These are phyloP conservation scores for Malassezia caprae DNA, from an alignment of 1,284 basidiomycete genomes.

Conservation along the genomic window DNA sequence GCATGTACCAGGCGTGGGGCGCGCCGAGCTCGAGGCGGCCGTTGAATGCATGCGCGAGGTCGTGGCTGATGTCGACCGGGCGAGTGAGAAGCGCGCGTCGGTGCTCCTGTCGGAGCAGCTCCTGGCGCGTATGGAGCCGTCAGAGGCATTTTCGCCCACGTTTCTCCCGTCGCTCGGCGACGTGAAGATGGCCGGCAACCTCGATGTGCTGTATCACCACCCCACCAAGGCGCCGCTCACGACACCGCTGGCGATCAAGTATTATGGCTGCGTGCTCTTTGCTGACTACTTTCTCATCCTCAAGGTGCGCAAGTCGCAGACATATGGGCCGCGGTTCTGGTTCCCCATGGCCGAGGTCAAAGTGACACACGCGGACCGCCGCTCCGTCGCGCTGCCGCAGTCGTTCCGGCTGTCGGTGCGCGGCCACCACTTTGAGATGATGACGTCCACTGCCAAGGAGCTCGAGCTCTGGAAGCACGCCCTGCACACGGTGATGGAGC, in stretches of 20 bases:
- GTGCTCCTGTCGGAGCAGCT: conserved; percentile 38
- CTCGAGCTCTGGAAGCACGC: conserved; percentile 34
- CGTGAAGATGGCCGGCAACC: conserved; percentile 35
- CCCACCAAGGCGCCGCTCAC: conserved; percentile 27
- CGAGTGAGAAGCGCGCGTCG: conserved; percentile 33
- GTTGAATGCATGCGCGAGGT: conserved; percentile 34
- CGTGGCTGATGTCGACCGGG: conserved; percentile 38
- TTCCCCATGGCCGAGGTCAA: conserved; percentile 40
- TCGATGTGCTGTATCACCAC: conserved; percentile 45
- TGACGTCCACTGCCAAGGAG: conserved; percentile 36
- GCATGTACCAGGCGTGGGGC: conserved; percentile 23
- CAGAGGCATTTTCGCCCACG: conserved; percentile 21
- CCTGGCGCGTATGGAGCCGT: conserved; percentile 33
- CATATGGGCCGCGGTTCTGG: conserved; percentile 40
- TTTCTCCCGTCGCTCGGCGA: conserved; percentile 35
- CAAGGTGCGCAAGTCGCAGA: conserved; percentile 40
- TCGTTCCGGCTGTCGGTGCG: conserved; percentile 35
- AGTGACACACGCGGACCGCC: conserved; percentile 25
- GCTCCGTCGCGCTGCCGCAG: conserved; percentile 28
- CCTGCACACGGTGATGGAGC: conserved; percentile 27
- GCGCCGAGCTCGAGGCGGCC: conserved; percentile 20
- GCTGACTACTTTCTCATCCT: conserved; percentile 35
- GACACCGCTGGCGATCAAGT: conserved; percentile 42
- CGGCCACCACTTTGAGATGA: conserved; percentile 44
- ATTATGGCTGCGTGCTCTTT: conserved; percentile 41